phyloP scores from a whole-genome alignment of 192 early-diverging fungal species.

The Coemansia biformis region DNA sequence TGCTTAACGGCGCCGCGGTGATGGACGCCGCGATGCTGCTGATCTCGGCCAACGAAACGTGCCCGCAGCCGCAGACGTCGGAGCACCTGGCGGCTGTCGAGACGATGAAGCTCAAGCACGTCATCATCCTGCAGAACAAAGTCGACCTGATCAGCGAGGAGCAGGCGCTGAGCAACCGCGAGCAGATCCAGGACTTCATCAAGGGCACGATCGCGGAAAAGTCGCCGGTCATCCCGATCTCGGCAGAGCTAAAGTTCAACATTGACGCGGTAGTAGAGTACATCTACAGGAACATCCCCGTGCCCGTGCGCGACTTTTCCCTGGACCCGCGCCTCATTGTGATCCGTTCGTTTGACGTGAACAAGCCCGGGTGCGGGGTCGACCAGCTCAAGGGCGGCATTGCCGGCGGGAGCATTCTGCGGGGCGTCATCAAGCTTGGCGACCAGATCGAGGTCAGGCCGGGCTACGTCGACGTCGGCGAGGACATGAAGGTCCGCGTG shows the following conservation, averaged over 20 bases:
- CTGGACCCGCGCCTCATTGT: slow-evolving; percentile 90
- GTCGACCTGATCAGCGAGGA: slow-evolving; percentile 93
- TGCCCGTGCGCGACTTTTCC: slow-evolving; percentile 90
- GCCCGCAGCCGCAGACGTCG: slow-evolving; percentile 97
- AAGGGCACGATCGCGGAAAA: slow-evolving; percentile 92
- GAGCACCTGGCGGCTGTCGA: slow-evolving; percentile 99
- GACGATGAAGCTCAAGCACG: slow-evolving; percentile 96
- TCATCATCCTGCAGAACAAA: slow-evolving; percentile 98
- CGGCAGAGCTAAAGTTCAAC: slow-evolving; percentile 98
- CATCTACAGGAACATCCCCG: slow-evolving; percentile 91
- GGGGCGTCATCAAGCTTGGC: slow-evolving; percentile 79
- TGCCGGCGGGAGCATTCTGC: slow-evolving; percentile 93
- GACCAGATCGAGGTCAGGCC: slow-evolving; percentile 97
- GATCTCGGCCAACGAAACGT: slow-evolving; percentile 96
- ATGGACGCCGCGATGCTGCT: slow-evolving; percentile 98
- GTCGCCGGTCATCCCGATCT: slow-evolving; percentile 95
- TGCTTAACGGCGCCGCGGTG: slow-evolving; percentile 97
- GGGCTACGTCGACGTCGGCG: slow-evolving; percentile 86
- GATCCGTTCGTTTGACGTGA: slow-evolving; percentile 98
- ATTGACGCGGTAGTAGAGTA: slow-evolving; percentile 98
- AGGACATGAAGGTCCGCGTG: slow-evolving; percentile 73
- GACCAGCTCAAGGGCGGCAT: slow-evolving; percentile 92
- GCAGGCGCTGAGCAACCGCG: slow-evolving; percentile 82
- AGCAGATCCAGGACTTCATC: slow-evolving; percentile 87
- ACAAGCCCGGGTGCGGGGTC: slow-evolving; percentile 96